A percentile compares a stretch with the other conserved stretches of the same genome.
Conservation (phyloP, 768 basidiomycete species). For the Saitozyma podzolica region DNA sequence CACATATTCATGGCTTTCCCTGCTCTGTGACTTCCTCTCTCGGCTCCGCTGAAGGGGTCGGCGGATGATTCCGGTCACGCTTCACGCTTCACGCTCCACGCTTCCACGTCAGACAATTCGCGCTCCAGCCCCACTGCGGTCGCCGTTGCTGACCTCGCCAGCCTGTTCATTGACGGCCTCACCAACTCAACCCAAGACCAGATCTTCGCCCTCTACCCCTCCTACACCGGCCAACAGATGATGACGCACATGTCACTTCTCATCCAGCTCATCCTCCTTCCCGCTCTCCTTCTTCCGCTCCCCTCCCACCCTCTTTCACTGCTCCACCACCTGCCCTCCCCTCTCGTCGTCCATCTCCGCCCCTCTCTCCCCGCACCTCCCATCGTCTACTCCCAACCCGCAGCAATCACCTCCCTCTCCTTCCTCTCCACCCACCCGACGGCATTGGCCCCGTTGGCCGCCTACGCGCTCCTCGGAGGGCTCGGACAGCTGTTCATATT, state of each 20-base stretch:
- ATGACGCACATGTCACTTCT: constrained; percentile 98
- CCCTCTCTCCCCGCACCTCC: constrained; percentile 7
- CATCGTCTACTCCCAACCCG: constrained; percentile 23
- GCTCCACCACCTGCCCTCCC: constrained; percentile 60
- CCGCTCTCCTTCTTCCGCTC: constrained; percentile 65
- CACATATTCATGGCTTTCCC: not conserved
- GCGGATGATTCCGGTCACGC: no score
- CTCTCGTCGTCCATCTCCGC: constrained; percentile 9
- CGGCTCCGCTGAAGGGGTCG: not conserved
- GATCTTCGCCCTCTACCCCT: constrained; percentile 75
- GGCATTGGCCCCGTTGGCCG: constrained; percentile 68
- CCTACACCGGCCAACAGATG: constrained; percentile 88
- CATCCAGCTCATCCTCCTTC: constrained; percentile 67
- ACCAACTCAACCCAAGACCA: constrained; percentile 97
- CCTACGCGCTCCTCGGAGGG: constrained; percentile 87
- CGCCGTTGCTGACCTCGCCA: constrained; percentile 46
- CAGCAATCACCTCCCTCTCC: constrained; percentile 59
- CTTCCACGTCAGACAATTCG: no score
- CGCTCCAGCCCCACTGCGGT: not conserved
- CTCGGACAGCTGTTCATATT: constrained; percentile 97
- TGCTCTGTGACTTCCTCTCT: not conserved
- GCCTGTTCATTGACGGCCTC: constrained; percentile 86
- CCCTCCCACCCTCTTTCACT: constrained; percentile 64
- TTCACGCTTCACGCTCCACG: no score
- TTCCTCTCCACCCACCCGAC: constrained; percentile 79